Conservation (phyloP, 148 eudicot species). For the Tetragonia tetragonoides region DNA sequence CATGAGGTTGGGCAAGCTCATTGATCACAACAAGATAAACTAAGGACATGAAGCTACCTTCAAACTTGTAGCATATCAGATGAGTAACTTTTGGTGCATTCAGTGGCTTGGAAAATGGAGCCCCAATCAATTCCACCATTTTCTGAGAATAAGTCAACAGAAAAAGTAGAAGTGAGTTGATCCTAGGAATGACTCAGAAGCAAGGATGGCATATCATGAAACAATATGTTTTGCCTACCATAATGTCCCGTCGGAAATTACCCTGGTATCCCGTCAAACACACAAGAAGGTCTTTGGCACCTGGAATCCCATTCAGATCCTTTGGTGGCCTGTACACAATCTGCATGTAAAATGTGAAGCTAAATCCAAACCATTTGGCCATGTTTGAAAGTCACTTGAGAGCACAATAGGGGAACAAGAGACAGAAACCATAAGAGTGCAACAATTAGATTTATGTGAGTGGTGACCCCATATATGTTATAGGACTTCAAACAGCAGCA, state of each 20-base stretch:
- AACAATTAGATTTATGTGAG: neutral
- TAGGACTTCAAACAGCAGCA: neutral
- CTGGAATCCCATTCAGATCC: conserved; percentile 75
- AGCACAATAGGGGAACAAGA: neutral
- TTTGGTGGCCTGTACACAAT: conserved; percentile 69
- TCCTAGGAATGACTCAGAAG: too few species aligned
- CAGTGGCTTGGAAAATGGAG: conserved; percentile 79
- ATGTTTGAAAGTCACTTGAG: neutral
- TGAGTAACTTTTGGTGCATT: conserved; percentile 78
- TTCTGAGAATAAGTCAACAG: conserved; percentile 34
- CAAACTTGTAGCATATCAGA: conserved; percentile 83
- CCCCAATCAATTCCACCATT: conserved; percentile 82
- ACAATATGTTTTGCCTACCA: conserved; percentile 41
- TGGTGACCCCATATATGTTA: neutral
- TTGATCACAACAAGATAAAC: neutral
- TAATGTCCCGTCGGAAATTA: conserved; percentile 73
- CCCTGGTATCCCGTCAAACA: conserved; percentile 91
- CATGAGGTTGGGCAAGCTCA: neutral
- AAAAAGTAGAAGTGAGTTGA: neutral
- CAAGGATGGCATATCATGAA: neutral
- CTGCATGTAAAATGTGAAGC: conserved; percentile 33
- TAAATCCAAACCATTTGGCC: neutral
- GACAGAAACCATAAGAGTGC: neutral
- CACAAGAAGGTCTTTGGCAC: conserved; percentile 59
- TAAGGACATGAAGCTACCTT: conserved; percentile 22